Percentiles rank a stretch among this genome's conserved stretches.
phyloP scores from a whole-genome alignment of 352 stramenopile genomes.

The Pythium apleroticum region DNA sequence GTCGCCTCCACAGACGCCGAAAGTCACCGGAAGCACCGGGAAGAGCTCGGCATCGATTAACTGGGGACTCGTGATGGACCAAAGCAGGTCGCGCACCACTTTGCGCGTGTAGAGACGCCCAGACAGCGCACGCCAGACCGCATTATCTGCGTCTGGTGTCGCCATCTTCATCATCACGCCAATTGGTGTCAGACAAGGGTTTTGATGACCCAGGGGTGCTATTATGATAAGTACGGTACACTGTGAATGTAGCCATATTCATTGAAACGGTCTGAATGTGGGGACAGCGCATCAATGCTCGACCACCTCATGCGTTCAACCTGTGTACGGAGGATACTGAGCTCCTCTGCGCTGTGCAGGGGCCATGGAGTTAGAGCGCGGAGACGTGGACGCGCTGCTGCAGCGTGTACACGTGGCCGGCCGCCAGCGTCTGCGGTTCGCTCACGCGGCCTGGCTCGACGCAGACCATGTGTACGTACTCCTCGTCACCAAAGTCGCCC shows the following conservation, averaged over 20 bases:
- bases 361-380: conserved; percentile 30
- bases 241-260: background rate
- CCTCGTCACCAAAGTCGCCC: conserved; percentile 94
- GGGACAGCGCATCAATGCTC: background rate
- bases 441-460: conserved; percentile 92
- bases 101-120: conserved; percentile 40
- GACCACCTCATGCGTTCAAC: background rate
- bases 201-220: background rate
- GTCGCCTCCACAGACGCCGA: conserved; percentile 24
- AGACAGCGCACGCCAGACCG: conserved; percentile 11
- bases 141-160: background rate
- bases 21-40: conserved; percentile 45
- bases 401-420: conserved; percentile 58
- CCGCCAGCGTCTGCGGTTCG: conserved; percentile 56
- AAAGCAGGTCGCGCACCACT: conserved; percentile 68
- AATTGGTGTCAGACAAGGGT: background rate
- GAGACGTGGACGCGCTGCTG: conserved; percentile 68
- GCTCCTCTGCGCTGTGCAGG: background rate
- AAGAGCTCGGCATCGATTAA: conserved; percentile 42
- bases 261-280: background rate
- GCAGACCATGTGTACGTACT: conserved; percentile 95
- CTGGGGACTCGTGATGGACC: conserved; percentile 57
- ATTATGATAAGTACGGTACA: background rate
- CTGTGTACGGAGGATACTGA: background rate
- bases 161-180: background rate